Base-by-base conservation (phyloP, 2,329 filamentous ascomycete genomes). In the Penicillium sclerotigenum region DNA sequence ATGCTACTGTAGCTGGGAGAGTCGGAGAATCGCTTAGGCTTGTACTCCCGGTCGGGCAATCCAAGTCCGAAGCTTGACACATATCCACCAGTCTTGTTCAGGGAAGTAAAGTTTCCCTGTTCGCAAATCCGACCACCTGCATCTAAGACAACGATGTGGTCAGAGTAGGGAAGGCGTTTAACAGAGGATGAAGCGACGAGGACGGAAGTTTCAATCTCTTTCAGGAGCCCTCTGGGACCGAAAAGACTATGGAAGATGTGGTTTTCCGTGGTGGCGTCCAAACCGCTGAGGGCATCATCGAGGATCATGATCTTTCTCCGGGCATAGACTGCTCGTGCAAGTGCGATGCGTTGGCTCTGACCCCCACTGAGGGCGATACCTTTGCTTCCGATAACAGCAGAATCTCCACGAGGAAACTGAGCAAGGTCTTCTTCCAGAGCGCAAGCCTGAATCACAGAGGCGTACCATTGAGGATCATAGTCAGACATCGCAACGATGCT, bases 321-420 rank as follows among this genome's bases (percentile, higher is more conserved):
- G 20, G 80, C 74, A 63, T 82, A 83, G 10, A 81, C 70, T 14
- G 80, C 80, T 52, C 81, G 71, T 22, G 81, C 81, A n/a, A 82
- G 73, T n/a, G 79, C 76, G 60, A 82, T 76, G 47, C 80, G 75
- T 58, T 81, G 79, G 57, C 76, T 80, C 59, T 83, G 80, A 5
- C 80, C 80, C 29, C 80, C 80, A 64, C 80, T 82, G 33, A 83
- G 71, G 24, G 77, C 73, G 53, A 80, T 74, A 33, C 80, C 80
- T 60, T 79, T 78, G 62, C 77, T 81, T 16, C 80, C 80, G 54
- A 81, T 77, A 29, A 77, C 63, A 16, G 80, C 81, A 45, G 75
- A 70, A 52, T 77, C 76, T 0, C 76, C 73, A 7, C 67, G 61
- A 26, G 75, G 72, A 28, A 79, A 63, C 36, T 74, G 71, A 34